Base-by-base conservation (phyloP, 495 filamentous ascomycete genomes). In the Hypoxylon crocopeplum region DNA sequence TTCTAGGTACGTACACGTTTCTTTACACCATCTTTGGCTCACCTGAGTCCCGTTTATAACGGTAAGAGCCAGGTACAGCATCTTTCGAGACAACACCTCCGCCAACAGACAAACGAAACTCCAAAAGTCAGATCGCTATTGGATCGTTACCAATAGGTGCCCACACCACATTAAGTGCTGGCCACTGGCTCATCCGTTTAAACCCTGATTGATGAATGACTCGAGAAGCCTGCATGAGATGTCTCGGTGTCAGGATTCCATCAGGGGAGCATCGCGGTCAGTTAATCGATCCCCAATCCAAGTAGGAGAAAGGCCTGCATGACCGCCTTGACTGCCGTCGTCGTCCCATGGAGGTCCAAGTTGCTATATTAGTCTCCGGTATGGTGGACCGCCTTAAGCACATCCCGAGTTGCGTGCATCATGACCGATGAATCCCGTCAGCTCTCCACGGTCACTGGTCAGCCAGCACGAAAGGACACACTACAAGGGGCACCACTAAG, bases 181-280 rank as follows among this genome's bases (percentile, higher is more conserved):
- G 33, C 21, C 30, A 2, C 33, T 50, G 36, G 34, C 36, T 40
- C 48, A 12, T 41, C 36, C 36, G 34, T 48, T 51, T 29, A 40
- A 22, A 48, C 41, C 50, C 13, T 19, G 37, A n/a, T 50, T 42
- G 15, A 16, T 38, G 34, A 33, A 59, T 64, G 61, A 59, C 55
- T 64, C 55, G 50, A 59, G 11, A 42, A 50, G 50, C 55, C 46
- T 51, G 61, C 61, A 59, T 59, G 55, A 51, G 55, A 59, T 64
- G 61, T 59, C 55, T 64, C 46, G 55, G 55, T 59, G 55, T 59
- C 55, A 64, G 54, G 48, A 64, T 64, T 59, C 46, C 48, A 59
- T 59, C 54, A 59, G 49, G 49, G 61, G 49, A 59, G 16, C 48
- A 59, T 50, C 44, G 39, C 39, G 49, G 30, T 36, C 42, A 42